Base-by-base conservation (phyloP, 2,329 filamentous ascomycete genomes). In the Colletotrichum tofieldiae region DNA sequence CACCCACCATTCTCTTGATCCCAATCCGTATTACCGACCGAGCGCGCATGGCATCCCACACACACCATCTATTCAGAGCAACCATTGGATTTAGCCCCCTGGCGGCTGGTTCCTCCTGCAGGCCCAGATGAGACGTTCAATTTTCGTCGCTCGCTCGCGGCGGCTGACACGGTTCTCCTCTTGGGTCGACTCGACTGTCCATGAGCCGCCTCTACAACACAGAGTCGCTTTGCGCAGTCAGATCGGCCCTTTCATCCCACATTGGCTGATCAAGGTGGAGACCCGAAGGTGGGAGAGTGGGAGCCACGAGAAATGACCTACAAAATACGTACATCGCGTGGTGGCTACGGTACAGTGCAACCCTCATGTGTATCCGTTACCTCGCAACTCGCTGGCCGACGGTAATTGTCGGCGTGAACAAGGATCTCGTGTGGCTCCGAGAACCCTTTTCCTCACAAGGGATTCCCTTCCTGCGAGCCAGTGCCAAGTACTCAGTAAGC, bases 161-260 rank as follows among this genome's bases (percentile, higher is more conserved):
- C 45, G 47, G 20, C 14, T 32, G n/a, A 64, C 35, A 52, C 37
- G 11, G n/a, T 23, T 23, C 32, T 11, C 32, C 32, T 54, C 35
- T 14, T n/a, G 60, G 43, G 39, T 26, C 60, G 16, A n/a, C 32
- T 51, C 16, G 35, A 51, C 59, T 45, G n/a, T 55, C 7, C 32
- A 49, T 26, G 41, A 64, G 43, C 12, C 8, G 39, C 39, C 39
- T 49, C 47, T 55, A 32, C 56, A 58, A 49, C 49, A 23, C 47
- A 8, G 2, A 23, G 26, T 49, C 41, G 43, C 52, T 54, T 32
- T 64, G 65, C 54, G 47, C 26, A 64, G 49, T 49, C 58, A 65
- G 65, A 70, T 72, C 45, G 59, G 65, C 54, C 70, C 65, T 72
- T 45, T 72, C 54, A 72, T 60, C n/a, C 70, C 59, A 65, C 32